phyloP scores from a whole-genome alignment of 2,329 filamentous ascomycete species.

The Mycosphaerella arachidis region DNA sequence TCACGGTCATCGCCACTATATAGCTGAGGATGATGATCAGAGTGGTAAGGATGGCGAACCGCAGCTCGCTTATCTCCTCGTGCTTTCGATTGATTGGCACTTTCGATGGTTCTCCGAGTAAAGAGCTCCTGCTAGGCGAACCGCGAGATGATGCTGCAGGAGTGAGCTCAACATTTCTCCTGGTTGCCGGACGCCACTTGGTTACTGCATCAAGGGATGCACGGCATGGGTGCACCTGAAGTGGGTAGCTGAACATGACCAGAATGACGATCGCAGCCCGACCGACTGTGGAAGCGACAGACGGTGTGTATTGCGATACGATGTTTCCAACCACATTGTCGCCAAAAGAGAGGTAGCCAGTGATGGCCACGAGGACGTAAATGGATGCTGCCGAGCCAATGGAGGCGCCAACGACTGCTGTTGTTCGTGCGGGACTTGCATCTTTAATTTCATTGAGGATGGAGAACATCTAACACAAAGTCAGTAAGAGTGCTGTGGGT shows the following conservation, averaged over 20 bases:
- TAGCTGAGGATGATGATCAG: conserved; percentile 80
- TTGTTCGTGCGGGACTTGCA: conserved; percentile 72
- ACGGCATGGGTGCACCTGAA: conserved; percentile 92
- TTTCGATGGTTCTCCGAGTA: conserved; percentile 24
- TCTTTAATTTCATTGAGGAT: conserved; percentile 92
- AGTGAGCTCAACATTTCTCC: conserved; percentile 23
- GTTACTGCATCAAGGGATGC: conserved; percentile 94
- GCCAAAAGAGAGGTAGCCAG: conserved; percentile 93
- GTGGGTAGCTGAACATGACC: conserved; percentile 91
- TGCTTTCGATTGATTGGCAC: conserved; percentile 22
- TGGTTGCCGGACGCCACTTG: conserved; percentile 68
- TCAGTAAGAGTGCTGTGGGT: conserved; percentile 5
- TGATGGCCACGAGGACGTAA: conserved; percentile 88
- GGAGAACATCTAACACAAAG: conserved; percentile 76
- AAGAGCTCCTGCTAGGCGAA: conserved; percentile 27
- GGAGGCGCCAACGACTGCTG: conserved; percentile 72
- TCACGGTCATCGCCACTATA: conserved; percentile 83
- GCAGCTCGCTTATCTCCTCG: conserved; percentile 71
- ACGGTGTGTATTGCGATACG: conserved; percentile 79
- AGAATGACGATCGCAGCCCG: conserved; percentile 93
- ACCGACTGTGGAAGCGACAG: conserved; percentile 81
- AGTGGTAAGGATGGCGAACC: conserved; percentile 87
- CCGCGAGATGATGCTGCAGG: conserved; percentile 24
- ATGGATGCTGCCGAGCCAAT: conserved; percentile 84
- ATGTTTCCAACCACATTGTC: conserved; percentile 89